These are phyloP conservation scores for Lachnellula willkommii DNA, from an alignment of 2,329 filamentous ascomycete species.

Conservation along the genomic window DNA sequence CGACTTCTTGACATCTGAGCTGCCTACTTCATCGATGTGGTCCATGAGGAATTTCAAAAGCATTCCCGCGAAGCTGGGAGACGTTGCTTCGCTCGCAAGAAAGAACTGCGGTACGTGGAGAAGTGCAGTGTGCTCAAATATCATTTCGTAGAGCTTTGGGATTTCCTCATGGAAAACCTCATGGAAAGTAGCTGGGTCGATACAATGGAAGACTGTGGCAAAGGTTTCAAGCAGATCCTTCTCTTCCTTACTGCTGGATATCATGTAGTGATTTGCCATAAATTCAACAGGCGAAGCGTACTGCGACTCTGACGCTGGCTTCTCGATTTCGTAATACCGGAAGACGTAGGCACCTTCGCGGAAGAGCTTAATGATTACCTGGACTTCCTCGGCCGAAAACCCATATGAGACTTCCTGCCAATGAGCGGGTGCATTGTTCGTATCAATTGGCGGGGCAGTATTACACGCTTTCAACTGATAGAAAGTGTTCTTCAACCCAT, in stretches of 20 bases:
- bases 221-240: constrained; percentile 97
- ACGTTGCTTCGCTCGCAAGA: constrained; percentile 96
- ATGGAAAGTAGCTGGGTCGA: constrained; percentile 96
- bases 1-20: constrained; percentile 83
- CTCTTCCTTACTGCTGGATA: constrained; percentile 90
- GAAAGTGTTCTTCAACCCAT: constrained; percentile 92
- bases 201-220: constrained; percentile 95
- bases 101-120: constrained; percentile 97
- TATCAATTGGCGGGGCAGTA: constrained; percentile 64
- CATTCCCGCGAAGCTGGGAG: constrained; percentile 97
- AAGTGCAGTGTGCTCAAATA: constrained; percentile 91
- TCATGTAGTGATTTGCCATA: constrained; percentile 91
- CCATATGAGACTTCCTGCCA: constrained; percentile 96
- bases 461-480: constrained; percentile 93
- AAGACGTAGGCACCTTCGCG: constrained; percentile 95
- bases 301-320: constrained; percentile 64
- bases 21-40: constrained; percentile 89
- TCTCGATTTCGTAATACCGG: constrained; percentile 91
- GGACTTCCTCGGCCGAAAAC: constrained; percentile 94
- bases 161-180: constrained; percentile 98
- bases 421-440: constrained; percentile 73
- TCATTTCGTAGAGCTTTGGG: constrained; percentile 92
- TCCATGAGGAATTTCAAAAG: constrained; percentile 96
- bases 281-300: constrained; percentile 83
- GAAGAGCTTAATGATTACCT: constrained; percentile 95